phyloP scores from a whole-genome alignment of 192 early-diverging fungal species.

The Jimgerdemannia lactiflua region DNA sequence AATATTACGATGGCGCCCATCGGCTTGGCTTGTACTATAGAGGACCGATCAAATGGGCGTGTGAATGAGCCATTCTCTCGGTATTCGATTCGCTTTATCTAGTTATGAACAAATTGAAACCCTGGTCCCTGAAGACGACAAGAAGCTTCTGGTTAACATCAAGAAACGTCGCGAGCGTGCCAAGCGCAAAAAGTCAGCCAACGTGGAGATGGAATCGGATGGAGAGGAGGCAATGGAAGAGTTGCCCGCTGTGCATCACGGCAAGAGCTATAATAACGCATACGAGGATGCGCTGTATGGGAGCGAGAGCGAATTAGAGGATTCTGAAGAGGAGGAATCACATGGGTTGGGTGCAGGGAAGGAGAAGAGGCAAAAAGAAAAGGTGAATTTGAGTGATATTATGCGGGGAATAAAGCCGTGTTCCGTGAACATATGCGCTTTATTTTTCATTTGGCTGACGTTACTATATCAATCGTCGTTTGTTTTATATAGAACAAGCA shows the following conservation, averaged over 20 bases:
- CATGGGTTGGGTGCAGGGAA: constrained; percentile 18
- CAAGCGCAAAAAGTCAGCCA: constrained; percentile 69
- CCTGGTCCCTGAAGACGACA: constrained; percentile 82
- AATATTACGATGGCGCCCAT: neutral
- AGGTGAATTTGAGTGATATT: neutral
- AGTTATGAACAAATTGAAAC: constrained; percentile 74
- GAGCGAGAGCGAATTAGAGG: constrained; percentile 87
- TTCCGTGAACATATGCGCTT: too few relatives aligned
- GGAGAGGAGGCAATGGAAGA: constrained; percentile 43
- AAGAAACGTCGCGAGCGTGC: constrained; percentile 82
- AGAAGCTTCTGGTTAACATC: constrained; percentile 90
- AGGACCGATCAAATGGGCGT: too few relatives aligned
- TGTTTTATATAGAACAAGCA: neutral
- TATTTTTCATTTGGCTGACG: too few relatives aligned
- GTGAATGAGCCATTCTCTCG: too few relatives aligned
- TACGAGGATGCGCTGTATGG: constrained; percentile 93
- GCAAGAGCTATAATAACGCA: constrained; percentile 62
- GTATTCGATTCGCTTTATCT: neutral
- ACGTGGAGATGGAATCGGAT: constrained; percentile 23
- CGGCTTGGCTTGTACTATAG: neutral
- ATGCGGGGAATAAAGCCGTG: too few relatives aligned
- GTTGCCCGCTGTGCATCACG: constrained; percentile 34
- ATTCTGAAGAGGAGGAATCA: constrained; percentile 64
- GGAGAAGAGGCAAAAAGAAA: neutral
- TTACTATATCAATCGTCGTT: neutral